Percentiles rank a stretch among this genome's conserved stretches.
Evolutionary conservation across 805 yeast species (phyloP).

Genomic region (Saccharomyces paradoxus): DNA sequence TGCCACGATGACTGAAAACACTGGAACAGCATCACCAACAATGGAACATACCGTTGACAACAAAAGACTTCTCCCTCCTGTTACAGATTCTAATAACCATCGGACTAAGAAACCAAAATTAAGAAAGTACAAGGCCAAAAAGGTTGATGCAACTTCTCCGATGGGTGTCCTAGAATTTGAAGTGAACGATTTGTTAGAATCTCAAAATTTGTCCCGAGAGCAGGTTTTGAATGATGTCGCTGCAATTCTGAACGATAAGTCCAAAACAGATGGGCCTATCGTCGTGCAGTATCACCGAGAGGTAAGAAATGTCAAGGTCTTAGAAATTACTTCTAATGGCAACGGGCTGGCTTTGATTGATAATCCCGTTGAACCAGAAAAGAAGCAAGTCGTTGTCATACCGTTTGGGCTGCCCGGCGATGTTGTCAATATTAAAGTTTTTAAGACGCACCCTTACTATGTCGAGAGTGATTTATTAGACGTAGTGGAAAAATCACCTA

Average conservation of each 20-base stretch:
- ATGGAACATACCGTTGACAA: background rate
- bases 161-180: conserved; percentile 72
- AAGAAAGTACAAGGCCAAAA: conserved; percentile 53
- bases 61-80: background rate
- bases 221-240: conserved; percentile 59
- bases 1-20: background rate
- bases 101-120: conserved; percentile 30
- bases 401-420: conserved; percentile 93
- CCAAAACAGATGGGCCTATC: conserved; percentile 28
- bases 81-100: conserved; percentile 1
- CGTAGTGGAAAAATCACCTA: conserved; percentile 37
- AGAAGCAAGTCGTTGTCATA: conserved; percentile 58
- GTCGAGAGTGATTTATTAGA: conserved; percentile 67
- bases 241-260: conserved; percentile 51
- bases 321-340: conserved; percentile 65
- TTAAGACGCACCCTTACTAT: conserved; percentile 67
- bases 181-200: conserved; percentile 48
- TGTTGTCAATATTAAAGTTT: conserved; percentile 56
- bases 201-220: conserved; percentile 35
- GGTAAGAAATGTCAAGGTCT: conserved; percentile 50
- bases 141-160: conserved; percentile 69
- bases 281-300: conserved; percentile 47
- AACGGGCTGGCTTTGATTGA: conserved; percentile 72
- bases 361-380: conserved; percentile 43
- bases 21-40: background rate